These are phyloP conservation scores for Trichosporon sp. DNA, from an alignment of 1,284 basidiomycete species.

Conservation along the genomic window DNA sequence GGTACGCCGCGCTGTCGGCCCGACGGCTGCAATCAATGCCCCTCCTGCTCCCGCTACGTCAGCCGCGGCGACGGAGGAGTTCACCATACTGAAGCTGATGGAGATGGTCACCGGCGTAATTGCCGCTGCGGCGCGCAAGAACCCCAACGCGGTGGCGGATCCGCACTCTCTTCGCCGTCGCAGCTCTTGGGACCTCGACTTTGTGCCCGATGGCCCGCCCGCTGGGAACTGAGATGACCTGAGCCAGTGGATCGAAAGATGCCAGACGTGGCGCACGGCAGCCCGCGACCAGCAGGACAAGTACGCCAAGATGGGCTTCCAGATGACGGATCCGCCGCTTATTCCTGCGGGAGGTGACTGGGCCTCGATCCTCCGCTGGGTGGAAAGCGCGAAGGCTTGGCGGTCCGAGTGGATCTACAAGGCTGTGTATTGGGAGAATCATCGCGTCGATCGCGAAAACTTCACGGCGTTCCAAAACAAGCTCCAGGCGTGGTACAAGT, in stretches of 20 bases:
- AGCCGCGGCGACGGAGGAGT: too few relatives aligned
- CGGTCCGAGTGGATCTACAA: neutral
- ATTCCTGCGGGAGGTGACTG: neutral
- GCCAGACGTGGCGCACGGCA: neutral
- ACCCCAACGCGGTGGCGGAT: neutral
- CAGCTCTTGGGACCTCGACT: neutral
- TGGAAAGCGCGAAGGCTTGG: neutral
- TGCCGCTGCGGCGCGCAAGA: too few relatives aligned
- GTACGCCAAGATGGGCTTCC: neutral
- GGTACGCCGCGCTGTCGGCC: too few relatives aligned
- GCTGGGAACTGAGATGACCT: neutral
- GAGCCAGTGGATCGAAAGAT: neutral
- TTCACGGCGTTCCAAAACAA: too few relatives aligned
- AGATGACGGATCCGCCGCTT: neutral
- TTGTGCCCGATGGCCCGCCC: too few relatives aligned
- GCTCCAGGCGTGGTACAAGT: too few relatives aligned
- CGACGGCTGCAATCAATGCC: too few relatives aligned
- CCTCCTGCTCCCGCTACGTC: too few relatives aligned
- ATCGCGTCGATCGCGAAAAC: too few relatives aligned
- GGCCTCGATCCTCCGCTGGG: neutral
- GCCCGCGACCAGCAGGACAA: neutral
- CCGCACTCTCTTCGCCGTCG: neutral
- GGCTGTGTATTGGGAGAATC: neutral
- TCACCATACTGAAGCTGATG: too few relatives aligned
- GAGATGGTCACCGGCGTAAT: neutral